phyloP scores from a whole-genome alignment of 2,329 filamentous ascomycete species.

The Fusarium siculi region DNA sequence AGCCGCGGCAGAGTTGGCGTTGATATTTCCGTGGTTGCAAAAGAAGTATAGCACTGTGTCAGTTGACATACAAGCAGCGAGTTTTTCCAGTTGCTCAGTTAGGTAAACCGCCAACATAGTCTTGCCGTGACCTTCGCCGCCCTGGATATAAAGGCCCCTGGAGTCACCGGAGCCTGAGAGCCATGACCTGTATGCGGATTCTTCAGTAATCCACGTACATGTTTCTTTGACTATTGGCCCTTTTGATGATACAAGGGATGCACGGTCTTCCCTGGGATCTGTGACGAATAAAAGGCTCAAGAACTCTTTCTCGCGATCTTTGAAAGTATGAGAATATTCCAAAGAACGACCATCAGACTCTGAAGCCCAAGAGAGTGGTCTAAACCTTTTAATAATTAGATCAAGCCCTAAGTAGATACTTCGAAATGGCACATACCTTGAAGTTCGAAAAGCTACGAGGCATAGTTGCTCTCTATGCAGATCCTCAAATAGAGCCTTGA shows the following conservation, averaged over 20 bases:
- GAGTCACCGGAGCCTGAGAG: not conserved
- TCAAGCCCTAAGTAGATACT: rapidly evolving
- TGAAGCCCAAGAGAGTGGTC: not conserved
- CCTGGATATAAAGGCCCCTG: not conserved
- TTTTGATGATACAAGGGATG: not conserved
- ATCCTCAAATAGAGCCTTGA: not conserved
- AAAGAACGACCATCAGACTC: not conserved
- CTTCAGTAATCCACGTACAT: not conserved
- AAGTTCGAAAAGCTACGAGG: not conserved
- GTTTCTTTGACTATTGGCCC: not conserved
- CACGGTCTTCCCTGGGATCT: constrained; percentile 6
- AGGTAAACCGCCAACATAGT: constrained; percentile 12
- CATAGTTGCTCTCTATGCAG: constrained; percentile 2
- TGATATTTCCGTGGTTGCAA: constrained; percentile 9
- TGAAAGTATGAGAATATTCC: not conserved
- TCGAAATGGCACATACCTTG: not conserved
- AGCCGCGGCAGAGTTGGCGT: not conserved
- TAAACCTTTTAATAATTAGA: not conserved
- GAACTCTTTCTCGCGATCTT: not conserved
- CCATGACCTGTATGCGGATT: not conserved
- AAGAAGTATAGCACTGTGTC: constrained; percentile 21
- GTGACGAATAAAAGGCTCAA: not conserved
- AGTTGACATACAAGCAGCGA: not conserved
- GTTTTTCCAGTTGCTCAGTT: constrained; percentile 1
- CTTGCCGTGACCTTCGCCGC: constrained; percentile 6